These are phyloP conservation scores for Juglanconis juglandina DNA, from an alignment of 2,329 filamentous ascomycete genomes.

Conservation along the genomic window DNA sequence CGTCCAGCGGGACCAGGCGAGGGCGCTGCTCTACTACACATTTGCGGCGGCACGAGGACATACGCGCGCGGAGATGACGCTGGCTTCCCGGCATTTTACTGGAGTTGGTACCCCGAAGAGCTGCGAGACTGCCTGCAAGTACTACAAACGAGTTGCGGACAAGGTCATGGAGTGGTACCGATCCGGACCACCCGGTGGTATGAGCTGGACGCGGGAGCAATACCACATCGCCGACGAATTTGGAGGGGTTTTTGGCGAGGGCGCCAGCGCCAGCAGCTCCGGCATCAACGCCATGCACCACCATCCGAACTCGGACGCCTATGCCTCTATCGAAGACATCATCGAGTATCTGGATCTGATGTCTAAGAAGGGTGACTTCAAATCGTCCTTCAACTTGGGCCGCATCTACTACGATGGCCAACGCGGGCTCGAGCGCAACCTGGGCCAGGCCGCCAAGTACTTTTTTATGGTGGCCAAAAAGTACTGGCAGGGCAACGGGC, in stretches of 20 bases:
- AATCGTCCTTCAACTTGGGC: constrained; percentile 80
- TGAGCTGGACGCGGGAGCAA: constrained; percentile 70
- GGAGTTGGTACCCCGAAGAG: constrained; percentile 83
- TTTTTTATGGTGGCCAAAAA: constrained; percentile 75
- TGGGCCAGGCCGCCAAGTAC: constrained; percentile 71
- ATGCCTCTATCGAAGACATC: constrained; percentile 87
- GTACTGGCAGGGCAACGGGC: constrained; percentile 81
- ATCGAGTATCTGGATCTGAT: constrained; percentile 91
- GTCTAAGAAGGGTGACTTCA: constrained; percentile 84
- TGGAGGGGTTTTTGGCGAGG: constrained; percentile 92
- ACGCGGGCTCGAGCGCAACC: constrained; percentile 68
- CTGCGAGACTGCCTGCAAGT: constrained; percentile 79
- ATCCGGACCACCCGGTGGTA: constrained; percentile 85
- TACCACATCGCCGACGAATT: constrained; percentile 86
- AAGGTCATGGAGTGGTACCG: constrained; percentile 86
- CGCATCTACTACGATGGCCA: constrained; percentile 87
- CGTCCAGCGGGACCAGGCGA: constrained; percentile 82
- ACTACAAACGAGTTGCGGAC: constrained; percentile 91
- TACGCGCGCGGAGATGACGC: constrained; percentile 85
- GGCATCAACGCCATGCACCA: constrained; percentile 76
- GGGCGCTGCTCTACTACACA: constrained; percentile 88
- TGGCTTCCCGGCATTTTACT: constrained; percentile 79
- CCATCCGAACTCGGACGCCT: constrained; percentile 71
- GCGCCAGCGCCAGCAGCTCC: constrained; percentile 84
- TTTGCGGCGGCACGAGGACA: constrained; percentile 85